Conservation (phyloP, 2,329 filamentous ascomycete genomes). For the Didymella keratinophila region DNA sequence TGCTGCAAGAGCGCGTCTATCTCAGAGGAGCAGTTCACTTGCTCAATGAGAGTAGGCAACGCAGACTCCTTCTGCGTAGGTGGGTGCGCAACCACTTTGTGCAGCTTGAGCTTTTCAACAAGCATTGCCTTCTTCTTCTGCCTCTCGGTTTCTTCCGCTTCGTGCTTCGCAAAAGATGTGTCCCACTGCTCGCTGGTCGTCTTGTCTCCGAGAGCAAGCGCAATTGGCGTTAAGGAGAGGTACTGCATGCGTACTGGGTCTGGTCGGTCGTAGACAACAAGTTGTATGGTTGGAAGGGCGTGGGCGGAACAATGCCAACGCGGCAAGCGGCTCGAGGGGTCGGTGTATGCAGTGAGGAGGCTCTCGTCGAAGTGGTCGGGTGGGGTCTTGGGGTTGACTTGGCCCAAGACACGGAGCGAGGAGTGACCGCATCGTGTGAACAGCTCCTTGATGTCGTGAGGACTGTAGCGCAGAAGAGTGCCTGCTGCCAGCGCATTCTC, state of each 20-base stretch:
- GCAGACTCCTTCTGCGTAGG: constrained; percentile 84
- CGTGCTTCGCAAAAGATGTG: constrained; percentile 59
- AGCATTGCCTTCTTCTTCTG: constrained; percentile 71
- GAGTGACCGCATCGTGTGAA: constrained; percentile 84
- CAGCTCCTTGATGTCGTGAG: constrained; percentile 80
- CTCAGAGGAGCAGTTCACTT: constrained; percentile 96
- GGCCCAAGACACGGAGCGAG: constrained; percentile 84
- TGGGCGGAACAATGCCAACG: constrained; percentile 72
- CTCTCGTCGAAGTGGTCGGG: constrained; percentile 67
- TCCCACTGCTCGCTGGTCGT: constrained; percentile 52
- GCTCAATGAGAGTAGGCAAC: constrained; percentile 82
- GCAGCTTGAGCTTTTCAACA: constrained; percentile 85
- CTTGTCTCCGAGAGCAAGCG: constrained; percentile 78
- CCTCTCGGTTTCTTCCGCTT: constrained; percentile 74
- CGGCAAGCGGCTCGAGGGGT: constrained; percentile 65
- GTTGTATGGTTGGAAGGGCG: constrained; percentile 77
- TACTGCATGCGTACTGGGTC: constrained; percentile 93
- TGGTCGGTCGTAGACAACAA: constrained; percentile 88
- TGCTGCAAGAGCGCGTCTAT: constrained; percentile 84
- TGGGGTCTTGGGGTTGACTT: constrained; percentile 70
- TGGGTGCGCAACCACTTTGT: constrained; percentile 80
- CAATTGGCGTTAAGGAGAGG: constrained; percentile 88
- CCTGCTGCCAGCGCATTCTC: constrained; percentile 86
- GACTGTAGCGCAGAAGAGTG: constrained; percentile 81
- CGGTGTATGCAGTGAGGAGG: constrained; percentile 69